Conservation (phyloP, 176 grass and related monocot species). For the Hordeum marinum region DNA sequence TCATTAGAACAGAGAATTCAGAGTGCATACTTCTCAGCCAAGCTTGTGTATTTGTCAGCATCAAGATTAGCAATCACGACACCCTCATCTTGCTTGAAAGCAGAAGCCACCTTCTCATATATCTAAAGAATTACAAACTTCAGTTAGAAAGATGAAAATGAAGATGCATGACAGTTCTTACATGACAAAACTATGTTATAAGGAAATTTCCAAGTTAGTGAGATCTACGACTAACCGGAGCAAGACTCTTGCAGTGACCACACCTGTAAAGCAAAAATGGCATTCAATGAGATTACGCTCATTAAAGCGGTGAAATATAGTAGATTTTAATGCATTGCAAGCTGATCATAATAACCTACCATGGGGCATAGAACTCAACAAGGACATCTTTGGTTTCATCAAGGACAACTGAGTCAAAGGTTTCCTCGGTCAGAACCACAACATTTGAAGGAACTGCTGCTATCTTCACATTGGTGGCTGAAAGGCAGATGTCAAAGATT, state of each 20-base stretch:
- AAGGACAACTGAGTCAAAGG: conserved; percentile 78
- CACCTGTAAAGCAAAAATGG: conserved; percentile 56
- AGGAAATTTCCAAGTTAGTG: conserved; percentile 14
- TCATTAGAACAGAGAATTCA: conserved; percentile 7
- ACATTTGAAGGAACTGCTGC: conserved; percentile 79
- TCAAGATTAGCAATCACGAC: conserved; percentile 92
- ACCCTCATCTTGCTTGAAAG: conserved; percentile 62
- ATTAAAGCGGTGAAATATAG: background rate
- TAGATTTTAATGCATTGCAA: background rate
- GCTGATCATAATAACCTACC: conserved; percentile 44
- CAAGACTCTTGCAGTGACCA: conserved; percentile 97
- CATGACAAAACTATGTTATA: background rate
- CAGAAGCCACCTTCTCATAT: conserved; percentile 85
- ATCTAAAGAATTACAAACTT: conserved; percentile 41
- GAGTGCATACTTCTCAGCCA: conserved; percentile 79
- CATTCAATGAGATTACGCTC: conserved; percentile 15
- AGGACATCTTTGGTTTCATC: conserved; percentile 97
- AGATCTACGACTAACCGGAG: conserved; percentile 67
- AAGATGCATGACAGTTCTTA: background rate
- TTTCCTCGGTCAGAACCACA: conserved; percentile 60
- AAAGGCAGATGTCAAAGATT: conserved; percentile 15
- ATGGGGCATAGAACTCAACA: conserved; percentile 99
- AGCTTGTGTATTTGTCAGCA: conserved; percentile 83
- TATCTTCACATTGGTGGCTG: conserved; percentile 93
- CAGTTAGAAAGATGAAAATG: conserved; percentile 16